Evolutionary conservation across 805 yeast species (phyloP), one percentile per base, ranked within the genome.

Genomic region (Barnettozyma sucrosica): DNA sequence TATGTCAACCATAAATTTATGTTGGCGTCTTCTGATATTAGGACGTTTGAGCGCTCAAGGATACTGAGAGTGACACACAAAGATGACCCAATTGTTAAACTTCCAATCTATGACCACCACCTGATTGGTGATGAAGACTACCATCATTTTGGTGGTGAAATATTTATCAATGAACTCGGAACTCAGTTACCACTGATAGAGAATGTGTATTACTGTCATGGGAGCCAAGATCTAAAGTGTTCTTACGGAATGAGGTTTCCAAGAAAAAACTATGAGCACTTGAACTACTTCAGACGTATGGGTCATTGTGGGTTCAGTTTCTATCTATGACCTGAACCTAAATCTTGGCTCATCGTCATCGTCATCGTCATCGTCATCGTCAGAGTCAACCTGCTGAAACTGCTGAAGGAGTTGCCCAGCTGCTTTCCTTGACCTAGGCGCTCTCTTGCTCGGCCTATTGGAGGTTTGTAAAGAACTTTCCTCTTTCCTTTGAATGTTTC

Each of bases 151-250:
- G 44, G 50, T 3, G 51, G 51, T 40, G 63, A 61, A 45, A 50
- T 61, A 8, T 61, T 51, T 43, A 59, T 61, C 14, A 43, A 59
- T 45, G 61, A 58, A 34, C 25, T 50, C 23, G 57, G 58, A 3
- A 36, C 28, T 5, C 54, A 51, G 3, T 7, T 33, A 4, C 61
- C 63, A 6, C 16, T 16, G 1, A 23, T 51, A 5, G 36, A 44
- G 14, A 92, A 83, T 0, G 96, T 88, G 54, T 85, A 78, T 81
- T 89, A 81, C 13, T 89, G 77, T 51, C 74, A 67, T 0, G 89
- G 89, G 47, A 88, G 68, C 44, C 83, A 68, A 0, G 90, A 75
- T 54, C 81, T 89, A 39, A 85, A 71, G 10, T 81, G 65, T 24
- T 47, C 62, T 0, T 21, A 33, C 36, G 62, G 63, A 2, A 50